Evolutionary conservation across 352 stramenopile genomes (phyloP).

Genomic region (Globisporangium mamillatum): DNA sequence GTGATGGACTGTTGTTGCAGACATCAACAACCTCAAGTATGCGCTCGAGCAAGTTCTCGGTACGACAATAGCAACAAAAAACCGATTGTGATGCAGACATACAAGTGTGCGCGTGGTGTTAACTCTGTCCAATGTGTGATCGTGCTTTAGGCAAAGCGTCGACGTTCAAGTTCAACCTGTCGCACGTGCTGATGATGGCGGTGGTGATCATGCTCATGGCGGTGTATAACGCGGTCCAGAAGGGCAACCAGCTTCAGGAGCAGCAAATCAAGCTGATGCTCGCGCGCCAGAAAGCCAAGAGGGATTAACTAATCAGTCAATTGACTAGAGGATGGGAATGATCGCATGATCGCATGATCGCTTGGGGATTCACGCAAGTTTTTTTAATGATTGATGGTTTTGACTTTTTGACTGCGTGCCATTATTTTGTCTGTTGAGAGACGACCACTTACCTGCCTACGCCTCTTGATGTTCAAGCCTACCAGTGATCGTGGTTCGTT

Average conservation of each 20-base stretch:
- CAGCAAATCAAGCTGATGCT: constrained; percentile 54
- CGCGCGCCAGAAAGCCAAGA: constrained; percentile 44
- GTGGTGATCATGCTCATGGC: constrained; percentile 74
- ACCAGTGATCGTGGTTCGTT: too few species aligned
- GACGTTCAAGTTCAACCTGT: constrained; percentile 77
- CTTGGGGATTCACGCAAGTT: not conserved
- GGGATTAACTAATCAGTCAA: constrained; percentile 15
- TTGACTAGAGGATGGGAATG: not conserved
- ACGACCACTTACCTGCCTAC: too few species aligned
- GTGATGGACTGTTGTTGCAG: constrained; percentile 20
- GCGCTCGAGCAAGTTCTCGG: constrained; percentile 68
- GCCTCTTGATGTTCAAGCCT: too few species aligned
- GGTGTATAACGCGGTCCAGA: constrained; percentile 73
- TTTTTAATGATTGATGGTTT: not conserved
- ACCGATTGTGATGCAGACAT: too few species aligned
- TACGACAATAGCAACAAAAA: constrained; percentile 12
- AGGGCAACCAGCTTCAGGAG: constrained; percentile 70
- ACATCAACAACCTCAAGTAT: constrained; percentile 64
- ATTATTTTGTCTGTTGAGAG: too few species aligned
- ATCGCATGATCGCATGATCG: not conserved
- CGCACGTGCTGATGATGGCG: constrained; percentile 79
- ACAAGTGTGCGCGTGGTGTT: not conserved
- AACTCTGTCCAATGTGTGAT: not conserved
- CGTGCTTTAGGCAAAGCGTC: constrained; percentile 50
- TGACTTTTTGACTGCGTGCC: too few species aligned